Conservation (phyloP, 2,329 filamentous ascomycete genomes). For the Microsporum ferrugineum region DNA sequence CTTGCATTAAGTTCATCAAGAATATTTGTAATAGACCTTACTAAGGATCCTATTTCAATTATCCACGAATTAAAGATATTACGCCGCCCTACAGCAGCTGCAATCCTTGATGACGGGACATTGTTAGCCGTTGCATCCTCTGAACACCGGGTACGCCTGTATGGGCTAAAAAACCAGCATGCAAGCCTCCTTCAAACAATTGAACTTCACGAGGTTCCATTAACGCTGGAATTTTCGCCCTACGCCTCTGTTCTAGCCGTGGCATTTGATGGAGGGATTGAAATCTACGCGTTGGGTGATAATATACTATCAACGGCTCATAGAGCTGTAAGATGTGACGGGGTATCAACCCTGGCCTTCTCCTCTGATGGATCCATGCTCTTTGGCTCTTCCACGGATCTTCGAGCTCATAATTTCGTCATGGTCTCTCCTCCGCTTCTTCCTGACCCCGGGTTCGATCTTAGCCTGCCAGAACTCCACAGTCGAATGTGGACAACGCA, state of each 20-base stretch:
- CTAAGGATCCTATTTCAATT: conserved; percentile 49
- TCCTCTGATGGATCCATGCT: conserved; percentile 69
- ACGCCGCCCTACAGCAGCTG: conserved; percentile 61
- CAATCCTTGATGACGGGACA: conserved; percentile 66
- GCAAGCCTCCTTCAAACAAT: conserved; percentile 64
- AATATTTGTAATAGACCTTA: conserved; percentile 65
- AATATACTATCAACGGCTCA: conserved; percentile 54
- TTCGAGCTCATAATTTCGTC: conserved; percentile 56
- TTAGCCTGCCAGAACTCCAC: conserved; percentile 46
- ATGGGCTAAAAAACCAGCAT: conserved; percentile 54
- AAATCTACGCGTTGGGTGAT: conserved; percentile 64
- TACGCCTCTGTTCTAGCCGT: conserved; percentile 72
- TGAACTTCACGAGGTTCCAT: conserved; percentile 64
- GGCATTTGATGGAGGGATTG: conserved; percentile 79
- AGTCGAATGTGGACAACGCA: conserved; percentile 76
- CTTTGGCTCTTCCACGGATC: conserved; percentile 59
- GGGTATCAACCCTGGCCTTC: conserved; percentile 62
- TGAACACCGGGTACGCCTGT: conserved; percentile 78
- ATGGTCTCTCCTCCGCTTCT: conserved; percentile 71
- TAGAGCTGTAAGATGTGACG: conserved; percentile 66
- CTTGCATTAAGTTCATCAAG: conserved; percentile 77
- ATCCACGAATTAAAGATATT: conserved; percentile 69
- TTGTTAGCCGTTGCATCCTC: conserved; percentile 68
- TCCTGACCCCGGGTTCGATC: conserved; percentile 45
- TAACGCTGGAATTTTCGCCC: conserved; percentile 68